Evolutionary conservation across 2,329 filamentous ascomycete species (phyloP).

Genomic region (Myriosclerotinia scirpicola): DNA sequence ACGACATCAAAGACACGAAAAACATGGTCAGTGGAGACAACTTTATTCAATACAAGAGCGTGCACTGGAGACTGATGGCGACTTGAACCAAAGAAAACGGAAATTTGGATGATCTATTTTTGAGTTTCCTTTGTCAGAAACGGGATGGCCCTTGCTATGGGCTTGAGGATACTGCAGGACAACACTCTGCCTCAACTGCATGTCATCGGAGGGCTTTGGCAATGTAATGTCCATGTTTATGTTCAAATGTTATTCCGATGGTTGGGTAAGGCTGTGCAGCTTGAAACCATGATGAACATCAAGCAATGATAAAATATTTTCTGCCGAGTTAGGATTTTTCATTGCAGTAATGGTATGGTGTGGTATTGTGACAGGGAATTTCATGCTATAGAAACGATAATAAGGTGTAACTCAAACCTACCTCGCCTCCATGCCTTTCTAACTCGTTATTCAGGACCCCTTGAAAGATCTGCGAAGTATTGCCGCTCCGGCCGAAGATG

Average conservation of each 20-base stretch:
- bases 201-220: background rate
- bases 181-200: background rate
- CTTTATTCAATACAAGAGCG: conserved; percentile 8
- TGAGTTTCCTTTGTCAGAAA: background rate
- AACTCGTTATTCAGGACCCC: background rate
- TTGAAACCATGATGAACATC: conserved; percentile 1
- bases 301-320: background rate
- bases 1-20: conserved; percentile 6
- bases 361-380: background rate
- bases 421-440: background rate
- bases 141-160: background rate
- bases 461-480: background rate
- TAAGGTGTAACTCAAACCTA: background rate
- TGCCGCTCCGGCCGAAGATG: background rate
- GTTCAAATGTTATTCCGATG: background rate
- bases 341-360: background rate
- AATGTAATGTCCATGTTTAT: background rate
- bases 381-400: conserved; percentile 7
- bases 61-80: background rate
- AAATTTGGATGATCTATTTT: conserved; percentile 10
- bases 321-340: background rate
- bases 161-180: background rate
- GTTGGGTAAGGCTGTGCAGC: background rate
- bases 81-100: background rate
- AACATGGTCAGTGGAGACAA: conserved; percentile 7